Conservation (phyloP, 805 yeast genomes). For the Isabelozyma gotoi region DNA sequence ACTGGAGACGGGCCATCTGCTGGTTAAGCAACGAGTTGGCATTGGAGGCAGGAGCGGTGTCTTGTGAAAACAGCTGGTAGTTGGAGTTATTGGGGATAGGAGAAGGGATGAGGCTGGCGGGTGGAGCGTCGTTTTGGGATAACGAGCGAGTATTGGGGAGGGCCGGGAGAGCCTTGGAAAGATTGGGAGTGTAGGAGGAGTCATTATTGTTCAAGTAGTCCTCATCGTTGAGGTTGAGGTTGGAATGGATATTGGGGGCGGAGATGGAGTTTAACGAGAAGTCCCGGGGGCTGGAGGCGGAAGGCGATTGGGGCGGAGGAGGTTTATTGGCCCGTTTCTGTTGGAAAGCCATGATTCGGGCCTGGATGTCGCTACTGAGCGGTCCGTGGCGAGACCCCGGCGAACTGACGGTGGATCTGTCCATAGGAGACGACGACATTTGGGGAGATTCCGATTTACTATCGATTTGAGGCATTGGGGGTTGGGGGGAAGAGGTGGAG, state of each 20-base stretch:
- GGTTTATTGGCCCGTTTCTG: slow-evolving; percentile 53
- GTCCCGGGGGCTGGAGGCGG: neutral
- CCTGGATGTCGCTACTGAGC: slow-evolving; percentile 77
- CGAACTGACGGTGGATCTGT: neutral
- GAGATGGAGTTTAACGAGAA: neutral
- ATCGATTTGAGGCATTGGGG: neutral
- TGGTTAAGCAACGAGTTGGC: neutral
- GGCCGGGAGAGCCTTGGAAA: neutral
- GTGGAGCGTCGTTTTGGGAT: slow-evolving; percentile 8
- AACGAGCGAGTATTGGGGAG: slow-evolving; percentile 7
- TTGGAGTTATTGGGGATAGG: slow-evolving; percentile 3
- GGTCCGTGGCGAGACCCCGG: slow-evolving; percentile 10
- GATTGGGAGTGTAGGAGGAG: neutral
- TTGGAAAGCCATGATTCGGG: slow-evolving; percentile 83
- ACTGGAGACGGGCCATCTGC: neutral
- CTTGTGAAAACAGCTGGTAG: neutral
- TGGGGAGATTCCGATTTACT: neutral
- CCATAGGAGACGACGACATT: neutral
- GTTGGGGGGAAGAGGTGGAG: too few species aligned
- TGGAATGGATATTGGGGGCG: neutral
- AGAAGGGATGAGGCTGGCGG: slow-evolving; percentile 6
- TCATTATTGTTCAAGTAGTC: neutral
- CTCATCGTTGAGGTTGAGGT: slow-evolving; percentile 1
- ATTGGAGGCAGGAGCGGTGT: neutral
- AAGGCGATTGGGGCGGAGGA: slow-evolving; percentile 5